Evolutionary conservation across 805 yeast genomes (phyloP).

Genomic region (Priceomyces castillae): DNA sequence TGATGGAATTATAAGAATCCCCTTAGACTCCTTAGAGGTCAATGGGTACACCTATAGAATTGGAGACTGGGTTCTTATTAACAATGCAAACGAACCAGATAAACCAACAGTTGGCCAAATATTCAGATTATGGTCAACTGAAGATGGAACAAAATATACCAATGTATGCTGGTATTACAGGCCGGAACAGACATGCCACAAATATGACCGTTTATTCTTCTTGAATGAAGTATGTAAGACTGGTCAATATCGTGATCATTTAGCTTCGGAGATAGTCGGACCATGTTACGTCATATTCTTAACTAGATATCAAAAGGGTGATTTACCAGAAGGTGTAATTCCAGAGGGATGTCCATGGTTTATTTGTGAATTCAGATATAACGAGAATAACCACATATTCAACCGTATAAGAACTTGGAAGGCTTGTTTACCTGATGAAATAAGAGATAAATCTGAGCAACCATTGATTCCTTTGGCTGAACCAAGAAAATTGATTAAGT

Average conservation of each 20-base stretch:
- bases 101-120: constrained; percentile 94
- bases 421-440: constrained; percentile 96
- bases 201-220: constrained; percentile 83
- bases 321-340: constrained; percentile 63
- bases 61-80: constrained; percentile 92
- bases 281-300: constrained; percentile 94
- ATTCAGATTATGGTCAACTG: constrained; percentile 89
- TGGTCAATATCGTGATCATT: constrained; percentile 94
- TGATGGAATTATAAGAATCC: constrained; percentile 61
- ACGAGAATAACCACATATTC: constrained; percentile 85
- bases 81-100: constrained; percentile 81
- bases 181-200: constrained; percentile 96
- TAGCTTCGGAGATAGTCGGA: constrained; percentile 83
- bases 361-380: constrained; percentile 92
- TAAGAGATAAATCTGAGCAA: constrained; percentile 76
- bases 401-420: constrained; percentile 98
- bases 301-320: constrained; percentile 92
- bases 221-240: constrained; percentile 95
- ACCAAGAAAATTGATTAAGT: constrained; percentile 66
- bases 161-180: constrained; percentile 98
- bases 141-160: constrained; percentile 77
- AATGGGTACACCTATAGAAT: constrained; percentile 73
- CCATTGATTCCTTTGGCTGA: constrained; percentile 68
- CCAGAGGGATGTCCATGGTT: constrained; percentile 81
- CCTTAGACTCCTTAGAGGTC: constrained; percentile 73